These are phyloP conservation scores for Vararia minispora DNA, from an alignment of 768 basidiomycete genomes.

Conservation along the genomic window DNA sequence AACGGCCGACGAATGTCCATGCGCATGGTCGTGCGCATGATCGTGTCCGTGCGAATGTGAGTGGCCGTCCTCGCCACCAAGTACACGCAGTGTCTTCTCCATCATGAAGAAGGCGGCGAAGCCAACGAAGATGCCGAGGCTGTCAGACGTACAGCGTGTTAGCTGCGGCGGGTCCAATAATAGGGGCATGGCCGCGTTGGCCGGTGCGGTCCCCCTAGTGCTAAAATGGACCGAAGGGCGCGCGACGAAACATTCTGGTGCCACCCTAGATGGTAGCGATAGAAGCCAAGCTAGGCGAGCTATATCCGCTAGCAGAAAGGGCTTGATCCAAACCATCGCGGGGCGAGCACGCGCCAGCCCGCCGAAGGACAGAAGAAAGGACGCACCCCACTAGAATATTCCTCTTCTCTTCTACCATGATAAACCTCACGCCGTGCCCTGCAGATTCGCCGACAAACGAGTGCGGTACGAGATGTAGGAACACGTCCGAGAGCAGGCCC, in stretches of 20 bases:
- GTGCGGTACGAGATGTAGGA: slow-evolving; percentile 85
- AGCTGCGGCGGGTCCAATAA: too few species aligned
- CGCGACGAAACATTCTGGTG: slow-evolving; percentile 3
- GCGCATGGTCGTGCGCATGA: slow-evolving; percentile 22
- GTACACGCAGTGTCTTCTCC: slow-evolving; percentile 82
- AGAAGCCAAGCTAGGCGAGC: too few species aligned
- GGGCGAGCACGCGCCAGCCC: background rate
- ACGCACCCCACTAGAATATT: slow-evolving; percentile 83
- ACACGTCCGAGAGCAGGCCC: slow-evolving; percentile 86
- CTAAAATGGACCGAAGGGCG: too few species aligned
- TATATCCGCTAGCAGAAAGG: too few species aligned
- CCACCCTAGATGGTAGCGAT: background rate
- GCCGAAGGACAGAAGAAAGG: slow-evolving; percentile 1
- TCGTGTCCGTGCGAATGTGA: slow-evolving; percentile 53
- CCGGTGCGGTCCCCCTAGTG: too few species aligned
- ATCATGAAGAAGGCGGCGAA: slow-evolving; percentile 89
- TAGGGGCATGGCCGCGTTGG: too few species aligned
- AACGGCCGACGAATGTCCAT: slow-evolving; percentile 34
- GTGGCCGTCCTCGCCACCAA: slow-evolving; percentile 52
- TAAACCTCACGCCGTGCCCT: slow-evolving; percentile 57
- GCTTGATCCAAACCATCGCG: background rate
- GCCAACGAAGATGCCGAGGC: slow-evolving; percentile 73
- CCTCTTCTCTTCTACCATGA: slow-evolving; percentile 83
- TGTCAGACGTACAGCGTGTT: too few species aligned
- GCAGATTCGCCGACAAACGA: slow-evolving; percentile 85